Conservation (phyloP, 192 early-diverging fungal genomes). For the Umbelopsis sp. region DNA sequence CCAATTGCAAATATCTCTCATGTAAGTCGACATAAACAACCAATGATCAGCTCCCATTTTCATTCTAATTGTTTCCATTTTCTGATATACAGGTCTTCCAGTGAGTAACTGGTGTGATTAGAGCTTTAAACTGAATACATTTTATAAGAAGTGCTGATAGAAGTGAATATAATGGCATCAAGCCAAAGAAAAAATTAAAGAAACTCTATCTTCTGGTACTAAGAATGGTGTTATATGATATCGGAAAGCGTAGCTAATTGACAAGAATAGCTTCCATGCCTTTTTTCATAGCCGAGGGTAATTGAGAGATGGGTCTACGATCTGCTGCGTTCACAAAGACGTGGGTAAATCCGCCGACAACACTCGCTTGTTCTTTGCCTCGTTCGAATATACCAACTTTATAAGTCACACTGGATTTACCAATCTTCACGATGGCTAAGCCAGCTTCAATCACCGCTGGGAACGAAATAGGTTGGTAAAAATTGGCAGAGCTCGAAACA, state of each 20-base stretch:
- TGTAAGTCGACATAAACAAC: constrained; percentile 24
- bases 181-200: neutral
- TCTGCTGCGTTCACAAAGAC: constrained; percentile 50
- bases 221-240: neutral
- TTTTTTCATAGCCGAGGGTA: constrained; percentile 23
- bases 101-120: constrained; percentile 57
- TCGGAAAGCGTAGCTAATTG: neutral
- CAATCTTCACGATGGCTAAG: constrained; percentile 49
- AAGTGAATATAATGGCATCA: neutral
- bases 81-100: constrained; percentile 40
- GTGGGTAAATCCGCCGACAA: constrained; percentile 51
- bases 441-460: constrained; percentile 55
- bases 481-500: constrained; percentile 44
- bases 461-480: constrained; percentile 48
- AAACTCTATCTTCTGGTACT: neutral
- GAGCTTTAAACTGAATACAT: neutral
- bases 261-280: constrained; percentile 14
- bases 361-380: constrained; percentile 33
- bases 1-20: constrained; percentile 63
- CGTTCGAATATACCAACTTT: constrained; percentile 58
- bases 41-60: too few species aligned
- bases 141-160: neutral
- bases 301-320: constrained; percentile 39
- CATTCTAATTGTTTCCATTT: too few species aligned
- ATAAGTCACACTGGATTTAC: constrained; percentile 53